phyloP scores from a whole-genome alignment of 1,284 basidiomycete species.

The Trichosporon ovoides region DNA sequence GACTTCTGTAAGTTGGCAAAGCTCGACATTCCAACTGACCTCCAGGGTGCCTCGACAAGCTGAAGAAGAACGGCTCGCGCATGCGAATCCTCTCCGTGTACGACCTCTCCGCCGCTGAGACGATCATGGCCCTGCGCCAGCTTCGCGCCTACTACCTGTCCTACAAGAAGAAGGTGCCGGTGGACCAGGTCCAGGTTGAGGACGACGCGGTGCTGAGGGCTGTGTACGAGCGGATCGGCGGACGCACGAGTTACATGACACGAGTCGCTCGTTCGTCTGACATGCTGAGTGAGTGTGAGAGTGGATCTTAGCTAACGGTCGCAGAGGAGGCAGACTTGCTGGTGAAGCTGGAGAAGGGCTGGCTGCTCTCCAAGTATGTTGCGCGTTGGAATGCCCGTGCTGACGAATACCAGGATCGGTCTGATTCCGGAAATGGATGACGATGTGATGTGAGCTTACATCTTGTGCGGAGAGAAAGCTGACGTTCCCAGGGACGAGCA shows the following conservation, averaged over 20 bases:
- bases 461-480: neutral
- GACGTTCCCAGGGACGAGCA: no score
- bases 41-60: constrained; percentile 54
- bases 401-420: constrained; percentile 54
- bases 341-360: constrained; percentile 66
- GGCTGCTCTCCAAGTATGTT: constrained; percentile 58
- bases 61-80: constrained; percentile 60
- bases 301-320: neutral
- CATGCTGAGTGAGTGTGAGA: constrained; percentile 51
- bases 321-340: constrained; percentile 58
- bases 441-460: no score
- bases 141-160: constrained; percentile 51
- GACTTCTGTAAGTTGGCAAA: constrained; percentile 68
- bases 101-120: constrained; percentile 62
- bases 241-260: constrained; percentile 68
- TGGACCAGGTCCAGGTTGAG: constrained; percentile 31
- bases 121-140: constrained; percentile 57
- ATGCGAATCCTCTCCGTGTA: constrained; percentile 72
- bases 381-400: neutral
- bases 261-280: constrained; percentile 59
- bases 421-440: constrained; percentile 69
- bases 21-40: neutral
- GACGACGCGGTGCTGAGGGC: constrained; percentile 51
- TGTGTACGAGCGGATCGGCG: constrained; percentile 63
- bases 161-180: neutral